Evolutionary conservation across 768 basidiomycete genomes (phyloP), one percentile per base, ranked within the genome.

Genomic region (Pisolithus sp.): DNA sequence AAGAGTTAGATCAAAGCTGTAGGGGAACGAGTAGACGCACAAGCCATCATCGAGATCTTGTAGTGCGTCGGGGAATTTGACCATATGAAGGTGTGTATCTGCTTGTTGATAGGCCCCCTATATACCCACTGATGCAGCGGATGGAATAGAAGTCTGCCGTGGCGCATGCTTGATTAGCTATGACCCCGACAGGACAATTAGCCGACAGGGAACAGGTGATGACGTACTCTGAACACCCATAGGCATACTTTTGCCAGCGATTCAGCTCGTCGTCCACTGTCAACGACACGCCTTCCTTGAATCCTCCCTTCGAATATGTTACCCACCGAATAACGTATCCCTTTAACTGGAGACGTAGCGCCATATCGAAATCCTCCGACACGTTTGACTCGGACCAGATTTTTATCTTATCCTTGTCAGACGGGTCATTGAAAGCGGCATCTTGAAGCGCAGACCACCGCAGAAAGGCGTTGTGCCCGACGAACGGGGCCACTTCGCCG

Each of bases 181-280:
- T 34, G 34, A 12, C 34, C 12, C 34, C 13, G 12, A 17, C n/a
- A 18, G 26, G 12, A 30, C 8, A 26, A n/a, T 43, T 49, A 13
- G 62, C 74, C 64, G 61, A 57, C 34, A 34, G 34, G 30, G 12
- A 10, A 12, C 30, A 31, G 7, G 21, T 26, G 6, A 26, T 23
- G 69, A 76, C 65, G 65, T 77, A 81, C 52, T 80, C 80, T 49
- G 62, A 68, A 62, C 48, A 61, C 79, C 85, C 87, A 68, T 87
- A 89, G 0, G 85, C 74, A 54, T 89, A 90, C 63, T 93, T 95
- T 55, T 93, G 89, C 93, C 93, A 95, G 2, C 93, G 69, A 59
- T 93, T 93, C 8, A 95, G 71, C 65, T 95, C 93, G 60, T 95
- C 93, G 48, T 93, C 90, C 50, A 83, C 83, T 0, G 93, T 93